Conservation (phyloP, 441 rosid genomes). For the Populus hybrid region DNA sequence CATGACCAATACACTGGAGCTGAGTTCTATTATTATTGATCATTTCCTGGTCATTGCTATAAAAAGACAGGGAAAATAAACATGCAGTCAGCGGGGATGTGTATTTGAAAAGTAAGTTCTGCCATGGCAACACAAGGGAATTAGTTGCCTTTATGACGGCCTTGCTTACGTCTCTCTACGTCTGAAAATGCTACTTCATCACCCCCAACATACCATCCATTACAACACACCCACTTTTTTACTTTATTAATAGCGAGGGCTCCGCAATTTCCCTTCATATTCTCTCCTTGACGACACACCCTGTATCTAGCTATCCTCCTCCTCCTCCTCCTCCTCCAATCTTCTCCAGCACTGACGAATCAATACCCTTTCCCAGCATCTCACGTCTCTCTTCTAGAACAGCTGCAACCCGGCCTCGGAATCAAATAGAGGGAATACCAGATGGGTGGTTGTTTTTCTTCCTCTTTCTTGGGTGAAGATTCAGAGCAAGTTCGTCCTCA, state of each 20-base stretch:
- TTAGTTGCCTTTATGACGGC: constrained; percentile 9
- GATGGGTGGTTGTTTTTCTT: constrained; percentile 49
- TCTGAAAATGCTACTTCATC: no score
- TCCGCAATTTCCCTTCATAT: neutral
- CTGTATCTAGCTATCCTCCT: neutral
- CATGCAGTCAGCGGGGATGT: neutral
- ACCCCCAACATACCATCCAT: no score
- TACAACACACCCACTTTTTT: neutral
- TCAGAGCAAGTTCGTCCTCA: constrained; percentile 12
- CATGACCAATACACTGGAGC: no score
- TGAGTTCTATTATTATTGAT: neutral
- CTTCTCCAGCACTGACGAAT: neutral
- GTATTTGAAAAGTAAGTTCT: neutral
- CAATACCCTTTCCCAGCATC: no score
- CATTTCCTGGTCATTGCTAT: neutral
- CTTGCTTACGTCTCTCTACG: neutral
- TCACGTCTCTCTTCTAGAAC: neutral
- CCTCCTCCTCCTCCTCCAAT: neutral
- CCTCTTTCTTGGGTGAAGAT: constrained; percentile 1
- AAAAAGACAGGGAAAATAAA: neutral
- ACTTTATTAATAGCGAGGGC: neutral
- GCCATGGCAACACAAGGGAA: neutral
- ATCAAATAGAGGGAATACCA: neutral
- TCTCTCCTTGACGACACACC: neutral
- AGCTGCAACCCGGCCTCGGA: neutral